Base-by-base conservation (phyloP, 176 grass and related monocot genomes). In the Phragmites australis region DNA sequence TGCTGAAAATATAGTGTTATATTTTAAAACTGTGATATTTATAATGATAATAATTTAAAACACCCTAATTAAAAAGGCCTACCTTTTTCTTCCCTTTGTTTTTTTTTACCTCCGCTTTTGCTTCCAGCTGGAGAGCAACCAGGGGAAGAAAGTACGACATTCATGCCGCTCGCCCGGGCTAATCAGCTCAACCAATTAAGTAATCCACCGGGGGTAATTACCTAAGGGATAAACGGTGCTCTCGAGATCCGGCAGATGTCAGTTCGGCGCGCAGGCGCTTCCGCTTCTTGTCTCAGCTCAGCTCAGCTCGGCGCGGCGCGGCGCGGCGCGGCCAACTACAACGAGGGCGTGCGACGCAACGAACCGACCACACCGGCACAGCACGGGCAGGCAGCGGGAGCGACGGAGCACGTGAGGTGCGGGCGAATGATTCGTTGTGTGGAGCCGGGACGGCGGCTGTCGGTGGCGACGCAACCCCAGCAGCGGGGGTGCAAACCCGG, bases 381-480 rank as follows among this genome's bases (percentile, higher is more conserved):
- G 50, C 17, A 13, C 5, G n/a, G 26, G 19, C 26, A 9, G 49
- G 52, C 70, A 70, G 64, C 37, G 54, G 62, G 9, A 2, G 64
- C 32, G 76, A 65, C 29, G 80, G 87, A 61, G 42, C 82, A 85
- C 82, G 82, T 81, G 82, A 77, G 76, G 16, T 75, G 76, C 61
- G 69, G 75, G 67, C 73, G 30, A 83, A 72, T 80, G 76, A 84
- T 89, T 70, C 76, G 82, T 65, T 63, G 55, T 82, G 77, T 84
- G 76, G 87, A 61, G 81, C 86, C 75, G 26, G 44, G 76, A 2
- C 58, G 68, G 49, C 25, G 23, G 27, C 70, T 71, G 87, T 89
- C 87, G 87, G 87, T 85, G 87, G 75, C 76, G 45, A 54, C 51
- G 18, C 13, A 6, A 30, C 84, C 27, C 68, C n/a, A n/a, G n/a